Evolutionary conservation across 2,329 filamentous ascomycete genomes (phyloP).

Genomic region (Tolypocladium guangdongense): DNA sequence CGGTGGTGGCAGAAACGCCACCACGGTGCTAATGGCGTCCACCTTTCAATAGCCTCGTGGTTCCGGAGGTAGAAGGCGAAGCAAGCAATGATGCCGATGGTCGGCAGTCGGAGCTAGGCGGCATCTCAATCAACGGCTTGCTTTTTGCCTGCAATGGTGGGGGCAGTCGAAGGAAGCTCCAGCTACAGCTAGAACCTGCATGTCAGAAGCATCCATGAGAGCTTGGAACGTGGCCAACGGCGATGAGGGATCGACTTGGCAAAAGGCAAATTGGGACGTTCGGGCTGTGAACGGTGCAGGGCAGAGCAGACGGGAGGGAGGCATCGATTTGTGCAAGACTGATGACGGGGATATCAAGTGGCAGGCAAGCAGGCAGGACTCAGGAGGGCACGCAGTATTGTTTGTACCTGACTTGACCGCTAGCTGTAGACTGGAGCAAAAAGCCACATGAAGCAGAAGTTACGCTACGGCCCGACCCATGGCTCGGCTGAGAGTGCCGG

Average conservation of each 20-base stretch:
- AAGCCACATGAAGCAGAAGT: constrained; percentile 4
- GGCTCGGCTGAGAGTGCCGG: not conserved
- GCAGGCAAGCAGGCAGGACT: not conserved
- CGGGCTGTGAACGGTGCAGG: not conserved
- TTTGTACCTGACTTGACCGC: constrained; percentile 1
- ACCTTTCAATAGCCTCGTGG: not conserved
- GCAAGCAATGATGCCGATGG: not conserved
- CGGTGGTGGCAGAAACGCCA: not conserved
- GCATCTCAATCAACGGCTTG: not conserved
- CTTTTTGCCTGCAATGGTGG: not conserved
- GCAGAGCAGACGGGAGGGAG: not conserved
- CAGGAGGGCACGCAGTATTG: not conserved
- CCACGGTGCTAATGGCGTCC: not conserved
- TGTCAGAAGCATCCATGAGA: not conserved
- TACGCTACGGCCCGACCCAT: not conserved
- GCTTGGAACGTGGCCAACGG: not conserved
- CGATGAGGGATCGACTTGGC: not conserved
- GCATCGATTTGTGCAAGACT: not conserved
- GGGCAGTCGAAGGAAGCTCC: not conserved
- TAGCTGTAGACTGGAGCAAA: constrained; percentile 5
- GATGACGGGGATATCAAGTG: constrained; percentile 1
- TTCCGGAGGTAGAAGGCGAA: not conserved
- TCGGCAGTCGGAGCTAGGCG: not conserved
- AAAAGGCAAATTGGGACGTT: not conserved
- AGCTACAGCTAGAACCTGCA: not conserved